phyloP scores from a whole-genome alignment of 805 yeast species.

The Yarrowia alimentaria region DNA sequence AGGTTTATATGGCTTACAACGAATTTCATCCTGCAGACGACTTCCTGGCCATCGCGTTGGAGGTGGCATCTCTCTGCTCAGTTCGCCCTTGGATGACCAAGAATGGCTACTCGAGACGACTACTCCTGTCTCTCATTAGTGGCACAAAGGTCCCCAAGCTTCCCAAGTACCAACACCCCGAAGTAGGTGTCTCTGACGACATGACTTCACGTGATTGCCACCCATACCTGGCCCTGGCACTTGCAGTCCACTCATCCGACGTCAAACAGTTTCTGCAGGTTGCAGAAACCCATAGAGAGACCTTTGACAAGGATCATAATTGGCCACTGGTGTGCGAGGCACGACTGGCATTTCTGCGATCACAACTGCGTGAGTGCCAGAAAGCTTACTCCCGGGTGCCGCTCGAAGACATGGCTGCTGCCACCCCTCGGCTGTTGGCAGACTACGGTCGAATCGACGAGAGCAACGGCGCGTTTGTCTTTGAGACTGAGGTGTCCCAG shows the following conservation, averaged over 20 bases:
- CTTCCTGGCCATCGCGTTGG: constrained; percentile 28
- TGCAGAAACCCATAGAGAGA: constrained; percentile 7
- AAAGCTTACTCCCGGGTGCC: constrained; percentile 21
- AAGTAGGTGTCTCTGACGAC: constrained; percentile 11
- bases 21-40: constrained; percentile 30
- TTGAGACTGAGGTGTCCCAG: constrained; percentile 5
- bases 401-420: constrained; percentile 20
- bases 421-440: background rate
- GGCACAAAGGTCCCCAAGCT: constrained; percentile 1
- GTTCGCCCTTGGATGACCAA: constrained; percentile 1
- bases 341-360: constrained; percentile 9
- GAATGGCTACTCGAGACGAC: background rate
- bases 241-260: constrained; percentile 5
- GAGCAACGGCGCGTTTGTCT: constrained; percentile 20
- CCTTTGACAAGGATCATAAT: constrained; percentile 1
- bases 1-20: constrained; percentile 25
- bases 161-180: constrained; percentile 3
- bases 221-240: constrained; percentile 11
- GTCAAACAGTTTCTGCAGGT: constrained; percentile 3
- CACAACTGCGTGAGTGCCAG: constrained; percentile 16
- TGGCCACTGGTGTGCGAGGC: constrained; percentile 1
- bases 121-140: constrained; percentile 13
- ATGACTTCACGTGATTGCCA: constrained; percentile 15
- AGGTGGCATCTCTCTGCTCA: background rate
- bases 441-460: constrained; percentile 19